These are phyloP conservation scores for Pterocarpus santalinus DNA, from an alignment of 306 rosid genomes.

Conservation along the genomic window DNA sequence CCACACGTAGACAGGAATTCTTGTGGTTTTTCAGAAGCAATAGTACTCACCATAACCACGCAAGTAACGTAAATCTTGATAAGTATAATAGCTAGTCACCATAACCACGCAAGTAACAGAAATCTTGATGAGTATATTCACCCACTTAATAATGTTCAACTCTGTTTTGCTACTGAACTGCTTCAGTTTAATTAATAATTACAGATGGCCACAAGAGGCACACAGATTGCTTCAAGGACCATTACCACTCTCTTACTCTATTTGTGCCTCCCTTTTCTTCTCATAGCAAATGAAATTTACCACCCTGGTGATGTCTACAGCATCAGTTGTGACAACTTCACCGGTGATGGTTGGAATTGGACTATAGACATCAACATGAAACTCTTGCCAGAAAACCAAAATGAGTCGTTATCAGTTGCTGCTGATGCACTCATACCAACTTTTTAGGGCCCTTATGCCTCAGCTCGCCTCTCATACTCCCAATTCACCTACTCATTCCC, in stretches of 20 bases:
- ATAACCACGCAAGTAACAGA: not conserved
- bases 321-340: too few species aligned
- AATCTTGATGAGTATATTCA: not conserved
- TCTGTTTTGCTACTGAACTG: not conserved
- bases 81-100: not conserved
- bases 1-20: too few species aligned
- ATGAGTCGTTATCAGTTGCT: not conserved
- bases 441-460: not conserved
- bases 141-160: not conserved
- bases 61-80: too few species aligned
- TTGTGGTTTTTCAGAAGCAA: too few species aligned
- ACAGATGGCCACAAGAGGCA: not conserved
- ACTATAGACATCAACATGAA: not conserved
- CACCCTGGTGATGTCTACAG: too few species aligned
- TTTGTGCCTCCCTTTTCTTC: too few species aligned
- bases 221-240: too few species aligned
- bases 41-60: too few species aligned
- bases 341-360: not conserved
- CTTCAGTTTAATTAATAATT: too few species aligned
- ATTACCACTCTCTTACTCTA: too few species aligned
- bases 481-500: conserved; percentile 19
- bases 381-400: not conserved
- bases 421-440: not conserved
- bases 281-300: too few species aligned
- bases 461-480: too few species aligned